Base-by-base conservation (phyloP, 2,329 filamentous ascomycete species). In the Neopestalotiopsis sp. region DNA sequence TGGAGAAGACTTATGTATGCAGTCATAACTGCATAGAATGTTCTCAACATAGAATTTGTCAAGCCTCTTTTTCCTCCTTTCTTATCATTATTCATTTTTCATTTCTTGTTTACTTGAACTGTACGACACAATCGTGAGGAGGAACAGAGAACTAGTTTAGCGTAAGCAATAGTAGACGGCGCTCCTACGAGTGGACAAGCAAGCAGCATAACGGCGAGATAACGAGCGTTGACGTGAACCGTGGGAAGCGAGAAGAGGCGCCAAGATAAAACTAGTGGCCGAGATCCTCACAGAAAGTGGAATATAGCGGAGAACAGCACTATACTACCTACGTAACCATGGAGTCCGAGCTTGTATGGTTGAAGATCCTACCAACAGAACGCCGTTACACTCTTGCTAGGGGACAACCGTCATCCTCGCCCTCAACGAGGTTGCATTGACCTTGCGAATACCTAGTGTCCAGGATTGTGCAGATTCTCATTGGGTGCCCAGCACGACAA, bases 11-110 rank as follows among this genome's bases (percentile, higher is more conserved):
- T 28, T 28, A 28, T 28, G 59, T 40, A 40, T 62, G 59, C 59
- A 62, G 57, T 62, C 28, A 62, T 34, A 20, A 34, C 14, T 40
- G 62, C 63, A 66, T 57, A 30, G 63, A 57, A 66, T 34, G 30
- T 66, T 66, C 63, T 66, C 24, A 42, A 58, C 63, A 62, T 62
- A 42, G 59, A 62, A 38, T 17, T 34, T 17, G 13, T 14, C 24
- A 28, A 28, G 24, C 24, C 24, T 34, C 13, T 20, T n/a, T 17
- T 20, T 17, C 13, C 30, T 62, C 57, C 30, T 38, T 20, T 28
- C 24, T 28, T 28, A 28, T 28, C 24, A 28, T 28, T 28, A 28
- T 28, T 28, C 24, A 28, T 28, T 4, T 7, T 40, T 17, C 17
- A 34, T 20, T 20, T 34, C 20, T 13, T 34, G 59, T 62, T 14